Conservation (phyloP, 352 stramenopile species). For the Phytophthora crassamura region DNA sequence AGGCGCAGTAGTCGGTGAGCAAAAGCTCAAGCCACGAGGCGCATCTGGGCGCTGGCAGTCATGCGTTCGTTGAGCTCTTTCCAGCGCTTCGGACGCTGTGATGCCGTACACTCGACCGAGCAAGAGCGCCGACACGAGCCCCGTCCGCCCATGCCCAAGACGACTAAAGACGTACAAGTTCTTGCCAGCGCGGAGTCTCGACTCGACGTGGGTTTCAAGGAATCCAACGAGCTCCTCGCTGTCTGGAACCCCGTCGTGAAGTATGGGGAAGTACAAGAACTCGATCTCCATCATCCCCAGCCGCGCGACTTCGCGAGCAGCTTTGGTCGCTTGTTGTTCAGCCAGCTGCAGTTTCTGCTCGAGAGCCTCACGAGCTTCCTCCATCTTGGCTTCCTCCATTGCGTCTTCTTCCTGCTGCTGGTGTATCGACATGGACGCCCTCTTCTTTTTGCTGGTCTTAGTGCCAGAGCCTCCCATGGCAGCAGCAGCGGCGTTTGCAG, state of each 20-base stretch:
- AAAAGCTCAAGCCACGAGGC: slow-evolving; percentile 34
- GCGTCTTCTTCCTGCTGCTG: slow-evolving; percentile 26
- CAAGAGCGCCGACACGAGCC: slow-evolving; percentile 67
- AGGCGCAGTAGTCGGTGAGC: slow-evolving; percentile 56
- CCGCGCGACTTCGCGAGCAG: slow-evolving; percentile 34
- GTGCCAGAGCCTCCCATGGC: slow-evolving; percentile 20
- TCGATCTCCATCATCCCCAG: slow-evolving; percentile 52
- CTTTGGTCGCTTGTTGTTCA: slow-evolving; percentile 53
- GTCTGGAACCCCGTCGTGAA: slow-evolving; percentile 44
- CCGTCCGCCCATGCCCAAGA: slow-evolving; percentile 72
- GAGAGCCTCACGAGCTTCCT: slow-evolving; percentile 36
- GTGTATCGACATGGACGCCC: slow-evolving; percentile 12
- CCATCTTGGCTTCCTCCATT: slow-evolving; percentile 18
- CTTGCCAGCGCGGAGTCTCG: slow-evolving; percentile 51
- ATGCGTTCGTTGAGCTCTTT: slow-evolving; percentile 69
- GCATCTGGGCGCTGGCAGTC: slow-evolving; percentile 57
- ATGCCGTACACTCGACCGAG: slow-evolving; percentile 80
- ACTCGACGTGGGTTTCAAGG: slow-evolving; percentile 50
- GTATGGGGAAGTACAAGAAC: slow-evolving; percentile 67
- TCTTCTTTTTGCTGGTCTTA: slow-evolving; percentile 8
- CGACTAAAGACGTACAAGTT: slow-evolving; percentile 84
- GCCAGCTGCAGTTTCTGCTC: slow-evolving; percentile 56
- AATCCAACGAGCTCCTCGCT: slow-evolving; percentile 38
- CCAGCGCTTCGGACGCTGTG: slow-evolving; percentile 56
- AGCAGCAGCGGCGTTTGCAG: slow-evolving; percentile 10